Percentiles rank a stretch among this genome's conserved stretches.
Evolutionary conservation across 495 filamentous ascomycete genomes (phyloP).

Genomic region (Aspergillus coremiiformis): DNA sequence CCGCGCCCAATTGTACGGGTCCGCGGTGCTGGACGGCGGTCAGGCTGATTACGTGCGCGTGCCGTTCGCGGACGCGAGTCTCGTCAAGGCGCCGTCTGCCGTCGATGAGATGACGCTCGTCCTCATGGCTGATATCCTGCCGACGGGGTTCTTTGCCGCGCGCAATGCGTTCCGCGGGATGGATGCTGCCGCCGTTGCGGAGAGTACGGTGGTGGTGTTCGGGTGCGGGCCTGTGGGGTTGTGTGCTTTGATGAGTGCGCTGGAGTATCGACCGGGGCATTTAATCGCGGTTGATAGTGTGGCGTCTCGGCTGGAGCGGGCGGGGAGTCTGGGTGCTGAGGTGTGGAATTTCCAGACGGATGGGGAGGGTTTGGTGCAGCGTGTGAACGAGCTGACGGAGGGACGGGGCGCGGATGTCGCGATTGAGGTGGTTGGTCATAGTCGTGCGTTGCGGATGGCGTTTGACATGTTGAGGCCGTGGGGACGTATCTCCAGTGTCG

Average conservation of each 20-base stretch:
- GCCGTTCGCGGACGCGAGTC: slow-evolving; percentile 72
- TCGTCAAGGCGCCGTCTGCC: slow-evolving; percentile 56
- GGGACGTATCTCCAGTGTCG: slow-evolving; percentile 73
- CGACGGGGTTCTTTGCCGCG: slow-evolving; percentile 81
- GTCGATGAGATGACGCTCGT: slow-evolving; percentile 71
- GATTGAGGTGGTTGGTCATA: slow-evolving; percentile 80
- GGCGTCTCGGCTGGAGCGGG: slow-evolving; percentile 61
- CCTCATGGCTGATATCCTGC: slow-evolving; percentile 51
- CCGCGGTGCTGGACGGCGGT: slow-evolving; percentile 60
- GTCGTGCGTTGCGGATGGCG: slow-evolving; percentile 64
- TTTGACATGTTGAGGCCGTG: slow-evolving; percentile 84
- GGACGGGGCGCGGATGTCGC: slow-evolving; percentile 73
- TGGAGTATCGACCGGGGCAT: slow-evolving; percentile 63
- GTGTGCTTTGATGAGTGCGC: slow-evolving; percentile 70
- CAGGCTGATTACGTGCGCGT: slow-evolving; percentile 85
- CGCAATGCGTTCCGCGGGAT: slow-evolving; percentile 61
- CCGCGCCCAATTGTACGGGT: slow-evolving; percentile 63
- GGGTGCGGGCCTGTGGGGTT: slow-evolving; percentile 83
- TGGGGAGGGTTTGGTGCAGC: slow-evolving; percentile 51
- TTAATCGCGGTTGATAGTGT: slow-evolving; percentile 79
- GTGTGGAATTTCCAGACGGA: slow-evolving; percentile 59
- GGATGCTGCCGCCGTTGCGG: slow-evolving; percentile 42
- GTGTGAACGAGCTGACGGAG: slow-evolving; percentile 61
- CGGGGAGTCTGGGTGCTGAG: slow-evolving; percentile 66
- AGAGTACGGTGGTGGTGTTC: slow-evolving; percentile 66